A percentile compares a stretch with the other conserved stretches of the same genome.
phyloP scores from a whole-genome alignment of 352 stramenopile genomes.

The Phytophthora syringae region DNA sequence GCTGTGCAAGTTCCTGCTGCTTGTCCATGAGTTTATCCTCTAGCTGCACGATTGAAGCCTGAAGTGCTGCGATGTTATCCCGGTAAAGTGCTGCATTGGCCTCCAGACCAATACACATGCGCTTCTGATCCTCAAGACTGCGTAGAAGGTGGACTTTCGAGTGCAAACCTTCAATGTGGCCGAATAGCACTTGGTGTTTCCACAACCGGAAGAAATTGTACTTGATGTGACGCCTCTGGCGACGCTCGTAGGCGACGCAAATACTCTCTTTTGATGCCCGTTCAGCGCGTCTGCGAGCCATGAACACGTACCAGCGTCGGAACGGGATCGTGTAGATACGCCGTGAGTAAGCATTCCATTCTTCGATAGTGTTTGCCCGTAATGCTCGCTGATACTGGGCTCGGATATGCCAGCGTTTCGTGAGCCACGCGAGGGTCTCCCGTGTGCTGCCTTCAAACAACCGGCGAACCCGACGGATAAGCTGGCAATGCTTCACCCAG shows the following conservation, averaged over 20 bases:
- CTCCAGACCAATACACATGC: conserved; percentile 71
- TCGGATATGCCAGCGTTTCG: conserved; percentile 59
- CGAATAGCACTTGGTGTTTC: conserved; percentile 83
- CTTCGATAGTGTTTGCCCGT: conserved; percentile 53
- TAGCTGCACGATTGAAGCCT: conserved; percentile 61
- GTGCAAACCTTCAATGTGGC: conserved; percentile 70
- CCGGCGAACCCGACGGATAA: conserved; percentile 62
- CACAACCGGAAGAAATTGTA: conserved; percentile 85
- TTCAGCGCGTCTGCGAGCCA: conserved; percentile 39
- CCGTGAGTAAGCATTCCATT: conserved; percentile 66
- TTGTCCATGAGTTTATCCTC: conserved; percentile 68
- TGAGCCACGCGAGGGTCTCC: conserved; percentile 42
- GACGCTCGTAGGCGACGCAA: conserved; percentile 70
- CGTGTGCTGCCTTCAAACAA: conserved; percentile 71
- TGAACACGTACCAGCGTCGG: conserved; percentile 67
- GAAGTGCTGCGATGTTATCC: conserved; percentile 63
- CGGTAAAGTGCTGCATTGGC: conserved; percentile 63
- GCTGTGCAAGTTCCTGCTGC: conserved; percentile 62
- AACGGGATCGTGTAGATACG: conserved; percentile 82
- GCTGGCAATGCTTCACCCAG: conserved; percentile 54
- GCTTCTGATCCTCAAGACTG: conserved; percentile 81
- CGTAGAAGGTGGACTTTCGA: conserved; percentile 68
- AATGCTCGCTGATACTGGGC: conserved; percentile 65
- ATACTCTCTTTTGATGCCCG: conserved; percentile 67
- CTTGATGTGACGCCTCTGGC: conserved; percentile 66